phyloP scores from a whole-genome alignment of 305 asterid genomes.

The Stenogyne calaminthoides region DNA sequence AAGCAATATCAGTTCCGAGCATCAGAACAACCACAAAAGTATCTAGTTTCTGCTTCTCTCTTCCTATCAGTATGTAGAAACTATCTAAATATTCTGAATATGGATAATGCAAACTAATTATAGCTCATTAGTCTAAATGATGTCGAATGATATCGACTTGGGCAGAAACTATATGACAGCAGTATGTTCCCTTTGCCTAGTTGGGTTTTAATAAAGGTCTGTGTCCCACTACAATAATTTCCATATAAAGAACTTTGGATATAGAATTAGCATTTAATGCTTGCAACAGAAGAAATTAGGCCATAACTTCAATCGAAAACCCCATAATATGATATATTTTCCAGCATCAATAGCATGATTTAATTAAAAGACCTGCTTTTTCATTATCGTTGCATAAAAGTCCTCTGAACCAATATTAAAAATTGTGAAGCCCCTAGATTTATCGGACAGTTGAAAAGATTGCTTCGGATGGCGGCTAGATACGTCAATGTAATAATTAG shows the following conservation, averaged over 20 bases:
- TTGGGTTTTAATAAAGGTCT: constrained; percentile 13
- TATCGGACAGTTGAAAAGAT: constrained; percentile 15
- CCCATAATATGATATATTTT: constrained; percentile 3
- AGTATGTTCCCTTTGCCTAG: neutral
- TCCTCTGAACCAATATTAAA: neutral
- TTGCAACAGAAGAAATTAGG: constrained; percentile 5
- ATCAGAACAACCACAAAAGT: neutral
- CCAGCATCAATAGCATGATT: constrained; percentile 1
- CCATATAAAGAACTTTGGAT: constrained; percentile 16
- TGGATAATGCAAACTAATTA: constrained; percentile 13
- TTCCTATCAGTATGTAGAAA: constrained; percentile 6
- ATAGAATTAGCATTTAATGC: constrained; percentile 14
- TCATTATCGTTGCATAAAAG: neutral
- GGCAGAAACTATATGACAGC: neutral
- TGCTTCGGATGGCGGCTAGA: constrained; percentile 1
- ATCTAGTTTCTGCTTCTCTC: constrained; percentile 4
- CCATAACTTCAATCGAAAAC: neutral
- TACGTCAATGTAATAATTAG: constrained; percentile 1
- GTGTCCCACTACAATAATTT: constrained; percentile 25
- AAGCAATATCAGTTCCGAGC: neutral
- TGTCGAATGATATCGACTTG: neutral
- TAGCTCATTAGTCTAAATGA: constrained; percentile 1
- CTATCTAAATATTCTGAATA: neutral
- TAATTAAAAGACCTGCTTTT: neutral
- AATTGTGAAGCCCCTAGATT: constrained; percentile 2